Evolutionary conservation across 495 filamentous ascomycete species (phyloP).

Genomic region (Penicillium waksmanii): DNA sequence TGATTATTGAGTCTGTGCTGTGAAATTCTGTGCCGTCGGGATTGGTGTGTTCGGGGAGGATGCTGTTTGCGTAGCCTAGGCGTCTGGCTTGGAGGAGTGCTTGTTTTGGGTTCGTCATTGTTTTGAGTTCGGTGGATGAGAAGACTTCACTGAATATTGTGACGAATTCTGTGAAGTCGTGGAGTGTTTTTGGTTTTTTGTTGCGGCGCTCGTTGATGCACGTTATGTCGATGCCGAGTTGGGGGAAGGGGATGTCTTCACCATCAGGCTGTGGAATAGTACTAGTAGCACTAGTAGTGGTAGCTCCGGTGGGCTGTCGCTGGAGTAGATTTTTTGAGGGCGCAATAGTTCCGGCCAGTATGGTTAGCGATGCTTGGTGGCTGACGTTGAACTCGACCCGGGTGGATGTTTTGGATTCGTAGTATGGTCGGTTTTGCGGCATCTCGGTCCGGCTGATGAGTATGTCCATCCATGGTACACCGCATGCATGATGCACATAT

Average conservation of each 20-base stretch:
- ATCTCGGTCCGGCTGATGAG: slow-evolving; percentile 60
- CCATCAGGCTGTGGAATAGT: too few species aligned
- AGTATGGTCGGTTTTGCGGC: slow-evolving; percentile 67
- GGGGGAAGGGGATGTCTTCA: slow-evolving; percentile 14
- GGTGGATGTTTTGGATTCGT: slow-evolving; percentile 39
- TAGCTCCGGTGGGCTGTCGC: slow-evolving; percentile 3
- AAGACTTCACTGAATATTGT: slow-evolving; percentile 83
- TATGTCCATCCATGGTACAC: slow-evolving; percentile 68
- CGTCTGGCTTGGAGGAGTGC: slow-evolving; percentile 29
- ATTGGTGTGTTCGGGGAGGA: slow-evolving; percentile 25
- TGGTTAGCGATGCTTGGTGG: slow-evolving; percentile 82
- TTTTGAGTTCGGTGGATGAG: slow-evolving; percentile 55
- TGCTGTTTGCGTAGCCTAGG: slow-evolving; percentile 21
- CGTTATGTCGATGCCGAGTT: slow-evolving; percentile 72
- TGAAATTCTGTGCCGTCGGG: slow-evolving; percentile 33
- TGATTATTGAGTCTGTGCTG: slow-evolving; percentile 42
- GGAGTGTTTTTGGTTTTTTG: slow-evolving; percentile 41
- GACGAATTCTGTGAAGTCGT: slow-evolving; percentile 69
- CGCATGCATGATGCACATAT: slow-evolving; percentile 64
- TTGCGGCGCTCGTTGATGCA: slow-evolving; percentile 71
- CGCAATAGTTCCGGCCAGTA: slow-evolving; percentile 54
- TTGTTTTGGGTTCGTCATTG: slow-evolving; percentile 56
- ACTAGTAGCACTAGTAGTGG: too few species aligned
- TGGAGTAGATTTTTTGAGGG: slow-evolving; percentile 21
- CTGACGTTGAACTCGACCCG: slow-evolving; percentile 82